phyloP scores from a whole-genome alignment of 768 basidiomycete species.

The Psilocybe cyanescens region DNA sequence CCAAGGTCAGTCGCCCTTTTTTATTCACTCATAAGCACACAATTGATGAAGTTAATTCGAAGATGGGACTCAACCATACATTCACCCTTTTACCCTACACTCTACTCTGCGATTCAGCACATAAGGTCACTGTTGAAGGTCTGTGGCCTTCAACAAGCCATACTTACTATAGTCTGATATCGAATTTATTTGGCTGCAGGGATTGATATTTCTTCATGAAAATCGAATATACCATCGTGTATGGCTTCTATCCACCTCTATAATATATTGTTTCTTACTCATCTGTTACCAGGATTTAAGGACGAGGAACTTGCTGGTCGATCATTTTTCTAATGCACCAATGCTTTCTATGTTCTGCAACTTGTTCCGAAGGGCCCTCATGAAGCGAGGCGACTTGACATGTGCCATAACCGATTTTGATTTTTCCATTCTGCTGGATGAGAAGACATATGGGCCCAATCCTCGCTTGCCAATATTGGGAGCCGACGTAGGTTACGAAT shows the following conservation, averaged over 20 bases:
- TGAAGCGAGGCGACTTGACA: background rate
- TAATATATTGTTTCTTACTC: too few species aligned
- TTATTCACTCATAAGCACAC: background rate
- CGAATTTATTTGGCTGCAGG: background rate
- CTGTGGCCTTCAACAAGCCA: background rate
- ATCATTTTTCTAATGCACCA: background rate
- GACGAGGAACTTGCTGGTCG: background rate
- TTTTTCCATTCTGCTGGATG: constrained; percentile 18
- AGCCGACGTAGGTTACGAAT: background rate
- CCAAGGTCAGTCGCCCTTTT: background rate
- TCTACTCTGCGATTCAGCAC: too few species aligned
- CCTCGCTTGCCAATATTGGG: constrained; percentile 11
- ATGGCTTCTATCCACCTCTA: too few species aligned
- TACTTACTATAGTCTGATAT: too few species aligned
- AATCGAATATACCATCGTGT: background rate
- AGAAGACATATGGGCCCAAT: background rate
- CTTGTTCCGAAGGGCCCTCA: too few species aligned
- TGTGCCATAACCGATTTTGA: constrained; percentile 26
- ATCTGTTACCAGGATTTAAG: background rate
- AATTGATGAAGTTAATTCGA: background rate
- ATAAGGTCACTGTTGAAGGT: background rate
- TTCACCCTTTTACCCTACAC: background rate
- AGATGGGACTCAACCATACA: background rate
- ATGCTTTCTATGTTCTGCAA: too few species aligned
- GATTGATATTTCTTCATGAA: background rate